Evolutionary conservation across 169 alveolate species (phyloP), one percentile per base, ranked within the genome.

Genomic region (Miamiensis avidus): DNA sequence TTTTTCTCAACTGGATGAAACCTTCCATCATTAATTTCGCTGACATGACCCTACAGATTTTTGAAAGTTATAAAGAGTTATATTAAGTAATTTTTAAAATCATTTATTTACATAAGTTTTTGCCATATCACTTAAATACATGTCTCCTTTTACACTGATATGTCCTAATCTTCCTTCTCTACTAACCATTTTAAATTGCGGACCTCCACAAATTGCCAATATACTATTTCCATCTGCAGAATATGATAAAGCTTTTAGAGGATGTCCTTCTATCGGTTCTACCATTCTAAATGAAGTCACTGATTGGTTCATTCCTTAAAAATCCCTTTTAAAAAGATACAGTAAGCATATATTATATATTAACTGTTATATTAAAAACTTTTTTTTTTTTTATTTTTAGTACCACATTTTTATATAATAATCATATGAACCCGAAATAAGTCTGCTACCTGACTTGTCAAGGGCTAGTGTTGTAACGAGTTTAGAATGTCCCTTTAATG

Each of bases 341-440:
- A 49, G 4, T 49, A 49, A 49, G 20, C 20, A 49, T 49, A 49
- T 49, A 49, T 49, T 49, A 49, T 49, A 11, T 49, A 49, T 49
- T 11, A 11, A 49, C 20, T n/a, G n/a, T 49, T 49, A 49, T 49
- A 11, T 49, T 49, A 11, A 11, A 49, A 49, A 20, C 69, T 49
- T 49, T 49, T 49, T 49, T 49, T 49, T 49, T n/a, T n/a, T n/a
- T n/a, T n/a, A n/a, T n/a, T n/a, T n/a, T n/a, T 49, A 11, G 4
- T 49, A 49, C 69, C 90, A 86, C 30, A 86, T 74, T 64, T 87
- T 79, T n/a, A 81, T 69, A 30, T 49, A 74, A 65, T 84, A 86
- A 86, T 86, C 90, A 86, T 86, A 77, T 34, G 90, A 75, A 29
- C 90, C 90, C 65, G 90, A 74, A 28, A 78, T 84, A 27, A 86